A percentile compares a stretch with the other conserved stretches of the same genome.
These are phyloP conservation scores for Neocucurbitaria cava DNA, from an alignment of 2,329 filamentous ascomycete species.

Conservation along the genomic window DNA sequence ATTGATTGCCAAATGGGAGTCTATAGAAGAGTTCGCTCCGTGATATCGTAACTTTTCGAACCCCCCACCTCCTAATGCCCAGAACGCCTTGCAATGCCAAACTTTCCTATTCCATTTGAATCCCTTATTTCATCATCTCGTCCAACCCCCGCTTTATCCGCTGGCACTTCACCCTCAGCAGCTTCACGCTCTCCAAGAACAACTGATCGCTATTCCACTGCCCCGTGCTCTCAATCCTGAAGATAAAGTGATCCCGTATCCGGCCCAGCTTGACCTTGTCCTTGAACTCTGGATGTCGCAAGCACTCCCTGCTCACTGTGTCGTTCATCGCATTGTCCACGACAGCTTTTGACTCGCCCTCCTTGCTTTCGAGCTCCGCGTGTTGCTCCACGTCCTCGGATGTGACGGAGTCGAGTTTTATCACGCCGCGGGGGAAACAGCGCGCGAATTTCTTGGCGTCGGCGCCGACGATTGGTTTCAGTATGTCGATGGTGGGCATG, in stretches of 20 bases:
- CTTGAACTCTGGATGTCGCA: slow-evolving; percentile 91
- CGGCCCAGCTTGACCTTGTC: slow-evolving; percentile 94
- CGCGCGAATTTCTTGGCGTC: slow-evolving; percentile 88
- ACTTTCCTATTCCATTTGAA: neutral
- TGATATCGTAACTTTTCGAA: slow-evolving; percentile 31
- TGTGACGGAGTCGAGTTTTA: slow-evolving; percentile 77
- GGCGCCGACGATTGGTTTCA: slow-evolving; percentile 79
- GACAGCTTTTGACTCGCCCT: slow-evolving; percentile 85
- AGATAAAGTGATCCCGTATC: slow-evolving; percentile 95
- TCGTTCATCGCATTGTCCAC: slow-evolving; percentile 90
- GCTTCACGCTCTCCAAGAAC: slow-evolving; percentile 86
- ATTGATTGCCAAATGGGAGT: neutral
- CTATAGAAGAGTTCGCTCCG: slow-evolving; percentile 4
- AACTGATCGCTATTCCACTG: slow-evolving; percentile 94
- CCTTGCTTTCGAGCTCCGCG: slow-evolving; percentile 74
- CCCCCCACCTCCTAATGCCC: slow-evolving; percentile 17
- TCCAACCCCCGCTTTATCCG: slow-evolving; percentile 74
- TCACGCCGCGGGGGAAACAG: slow-evolving; percentile 91
- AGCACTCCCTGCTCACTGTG: slow-evolving; percentile 90
- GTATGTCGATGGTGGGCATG: slow-evolving; percentile 85
- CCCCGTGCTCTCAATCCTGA: slow-evolving; percentile 90
- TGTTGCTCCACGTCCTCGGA: slow-evolving; percentile 66
- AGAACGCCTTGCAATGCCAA: slow-evolving; percentile 36
- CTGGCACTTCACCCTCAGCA: slow-evolving; percentile 84
- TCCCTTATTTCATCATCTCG: slow-evolving; percentile 41